Base-by-base conservation (phyloP, 441 rosid species). In the Populus hybrid region DNA sequence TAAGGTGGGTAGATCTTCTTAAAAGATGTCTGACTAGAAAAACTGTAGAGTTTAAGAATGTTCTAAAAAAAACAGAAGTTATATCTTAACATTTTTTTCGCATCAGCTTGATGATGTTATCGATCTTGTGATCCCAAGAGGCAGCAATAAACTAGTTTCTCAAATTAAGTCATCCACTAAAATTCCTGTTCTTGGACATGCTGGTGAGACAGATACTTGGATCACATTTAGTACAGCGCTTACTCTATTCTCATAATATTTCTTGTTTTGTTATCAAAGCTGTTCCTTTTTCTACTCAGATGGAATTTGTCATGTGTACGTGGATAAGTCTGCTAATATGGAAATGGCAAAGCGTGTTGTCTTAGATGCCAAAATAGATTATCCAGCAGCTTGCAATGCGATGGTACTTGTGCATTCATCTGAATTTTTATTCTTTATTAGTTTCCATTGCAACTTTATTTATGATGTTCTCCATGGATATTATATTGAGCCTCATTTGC, bases 311-410 rank as follows among this genome's bases (percentile, higher is more conserved):
- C 99, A 96, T 84, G 87, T 94, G 65, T 96, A 90, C 83, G 93
- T 94, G 80, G 99, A 96, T 70, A 94, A 96, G 84, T 92, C 92
- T 76, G 96, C 98, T 84, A 77, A 92, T 75, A 74, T 90, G 83
- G 92, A 86, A 73, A 94, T 88, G 95, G 97, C 98, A 73, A 96
- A 87, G 88, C 88, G 88, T 63, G 72, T 96, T 68, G 86, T 94
- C 61, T 73, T 90, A 79, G 99, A 96, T 89, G 98, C 99, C 65
- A 96, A 94, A 88, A 18, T 86, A 78, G 99, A 96, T 84, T 96
- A 96, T 86, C 98, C 99, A 64, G 99, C 99, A 71, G 98, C 98
- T 72, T 96, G 99, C 80, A 96, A 96, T 65, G 97, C 99, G n/a
- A 90, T 94, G 99, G 99, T 96, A 89, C 86, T 85, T 72, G 71